Evolutionary conservation across 1,139 yeast species (phyloP), one percentile per base, ranked within the genome.

Genomic region (Yarrowia galli): DNA sequence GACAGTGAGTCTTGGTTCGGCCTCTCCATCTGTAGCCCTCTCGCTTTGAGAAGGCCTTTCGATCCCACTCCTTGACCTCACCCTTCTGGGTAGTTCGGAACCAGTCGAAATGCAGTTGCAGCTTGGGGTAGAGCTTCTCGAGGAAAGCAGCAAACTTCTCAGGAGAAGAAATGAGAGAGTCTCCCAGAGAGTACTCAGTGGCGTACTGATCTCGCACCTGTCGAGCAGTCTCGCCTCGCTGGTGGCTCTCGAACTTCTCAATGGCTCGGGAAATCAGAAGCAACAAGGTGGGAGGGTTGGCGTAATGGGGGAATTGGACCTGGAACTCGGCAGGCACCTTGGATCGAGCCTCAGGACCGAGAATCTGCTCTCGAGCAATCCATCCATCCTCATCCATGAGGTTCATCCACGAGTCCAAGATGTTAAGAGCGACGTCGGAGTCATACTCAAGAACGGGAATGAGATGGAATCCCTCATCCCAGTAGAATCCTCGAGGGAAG

Each of bases 381-480:
- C 98, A 95, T 0, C 99, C 99, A 71, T 89, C 89, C 0, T 87
- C 89, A 76, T 95, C 98, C 70, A 92, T 91, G 67, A 91, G 79
- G 51, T 84, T 79, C 75, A 95, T 89, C 99, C 99, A 95, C 61
- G 97, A 90, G 74, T 89, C 84, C 69, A 92, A 77, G 35, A 95
- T 88, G 71, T 92, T 97, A 70, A 93, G 80, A 0, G 88, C 92
- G 58, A 95, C 81, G 75, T 92, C 97, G 12, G 92, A 85, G 77
- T 95, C 99, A 76, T 89, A 93, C 67, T 89, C 88, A 71, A 91
- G 78, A 45, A 95, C 81, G 3, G 97, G 97, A 49, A 93, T 81
- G 71, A 95, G 81, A 76, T 95, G 97, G 78, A 95, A 95, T 0
- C 99, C 99, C 79, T 96, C 99, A 78, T 96, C 99, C 99, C 99